phyloP scores from a whole-genome alignment of 2,329 filamentous ascomycete species.

The Microsporum audouinii region DNA sequence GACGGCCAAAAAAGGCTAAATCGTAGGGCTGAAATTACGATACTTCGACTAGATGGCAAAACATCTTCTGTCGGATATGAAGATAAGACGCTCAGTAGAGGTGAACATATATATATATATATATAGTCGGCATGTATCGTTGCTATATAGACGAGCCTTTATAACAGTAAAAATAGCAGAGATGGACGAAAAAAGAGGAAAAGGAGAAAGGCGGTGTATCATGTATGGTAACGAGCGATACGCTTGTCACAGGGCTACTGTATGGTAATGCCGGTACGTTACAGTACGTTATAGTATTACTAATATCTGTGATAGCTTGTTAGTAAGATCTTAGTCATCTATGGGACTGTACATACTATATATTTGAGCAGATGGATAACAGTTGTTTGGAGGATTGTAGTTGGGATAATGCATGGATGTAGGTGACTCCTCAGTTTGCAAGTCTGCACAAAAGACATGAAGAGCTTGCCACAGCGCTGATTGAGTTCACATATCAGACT shows the following conservation, averaged over 20 bases:
- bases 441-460: no score
- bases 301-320: background rate
- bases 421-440: no score
- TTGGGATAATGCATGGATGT: no score
- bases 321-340: background rate
- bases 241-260: background rate
- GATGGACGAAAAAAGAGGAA: background rate
- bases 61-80: no score
- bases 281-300: background rate
- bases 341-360: no score
- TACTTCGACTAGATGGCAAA: background rate
- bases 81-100: background rate
- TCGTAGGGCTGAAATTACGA: conserved; percentile 4
- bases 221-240: background rate
- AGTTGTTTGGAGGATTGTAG: no score
- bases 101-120: background rate
- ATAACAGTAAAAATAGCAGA: background rate
- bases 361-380: no score
- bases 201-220: conserved; percentile 1
- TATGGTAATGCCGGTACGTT: background rate
- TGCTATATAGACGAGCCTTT: background rate
- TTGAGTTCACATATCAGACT: background rate
- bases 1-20: background rate
- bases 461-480: background rate
- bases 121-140: background rate